Base-by-base conservation (phyloP, 306 rosid genomes). In the Ormosia semicastrata region DNA sequence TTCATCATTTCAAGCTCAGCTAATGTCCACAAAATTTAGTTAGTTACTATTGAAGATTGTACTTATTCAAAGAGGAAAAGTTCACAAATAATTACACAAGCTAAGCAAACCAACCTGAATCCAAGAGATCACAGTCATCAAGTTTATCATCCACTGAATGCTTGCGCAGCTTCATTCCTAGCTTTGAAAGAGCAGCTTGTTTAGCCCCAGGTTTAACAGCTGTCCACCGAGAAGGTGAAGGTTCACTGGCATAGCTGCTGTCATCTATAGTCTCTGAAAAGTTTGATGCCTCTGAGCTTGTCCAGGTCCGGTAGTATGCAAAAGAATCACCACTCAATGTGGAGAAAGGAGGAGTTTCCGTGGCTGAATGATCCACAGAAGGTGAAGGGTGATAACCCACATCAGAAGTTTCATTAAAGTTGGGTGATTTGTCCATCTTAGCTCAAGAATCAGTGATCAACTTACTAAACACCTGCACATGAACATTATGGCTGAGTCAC, bases 1-100 rank as follows among this genome's bases (percentile, higher is more conserved):
- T 89, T 96, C 97, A 93, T 91, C 86, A 87, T 43, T 80, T 93
- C 97, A 78, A 92, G 62, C 84, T 91, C 98, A 86, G 88, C 82
- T 37, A 79, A 77, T 6, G 41, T 36, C 12, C n/a, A 76, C 46
- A 76, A 17, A 74, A 70, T 57, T 4, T 85, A 44, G 59, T 63
- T 24, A 82, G 60, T 7, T 58, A 57, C 64, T 5, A 59, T 8
- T 46, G 56, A 13, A 79, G 37, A 11, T 50, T 46, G 33, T 70
- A 30, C 14, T 7, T 5, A 41, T 63, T 50, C 60, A 30, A 52
- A 40, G 3, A 18, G 11, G 57, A 7, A 11, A 44, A 63, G 15
- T 62, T 44, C 29, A 60, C 33, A 18, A 57, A 44, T 6, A 83
- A 78, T 37, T 54, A 41, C 39, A 68, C 32, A 13, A 57, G 32